phyloP scores from a whole-genome alignment of 257 asterid genomes.

The Scutellaria barbata region DNA sequence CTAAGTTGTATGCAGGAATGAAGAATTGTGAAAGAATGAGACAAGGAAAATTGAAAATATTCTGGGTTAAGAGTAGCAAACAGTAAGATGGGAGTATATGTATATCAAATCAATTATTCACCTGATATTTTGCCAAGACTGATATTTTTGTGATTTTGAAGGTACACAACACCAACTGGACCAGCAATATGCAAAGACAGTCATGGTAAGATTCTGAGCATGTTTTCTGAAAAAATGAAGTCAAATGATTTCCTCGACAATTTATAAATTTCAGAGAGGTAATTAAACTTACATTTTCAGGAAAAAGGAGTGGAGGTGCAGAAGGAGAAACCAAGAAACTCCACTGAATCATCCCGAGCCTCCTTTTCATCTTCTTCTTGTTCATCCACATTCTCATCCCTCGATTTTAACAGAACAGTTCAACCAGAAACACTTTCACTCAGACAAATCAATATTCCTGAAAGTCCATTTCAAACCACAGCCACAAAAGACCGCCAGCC shows the following conservation, averaged over 20 bases:
- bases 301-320: constrained; percentile 48
- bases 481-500: constrained; percentile 41
- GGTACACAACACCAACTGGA: constrained; percentile 56
- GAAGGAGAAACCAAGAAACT: constrained; percentile 55
- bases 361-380: constrained; percentile 68
- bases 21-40: not conserved
- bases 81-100: not conserved
- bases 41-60: not conserved
- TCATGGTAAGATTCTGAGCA: constrained; percentile 46
- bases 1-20: not conserved
- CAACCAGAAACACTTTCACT: constrained; percentile 46
- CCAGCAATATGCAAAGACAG: constrained; percentile 43
- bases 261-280: constrained; percentile 13
- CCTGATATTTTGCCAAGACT: constrained; percentile 30
- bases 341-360: constrained; percentile 70
- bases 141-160: constrained; percentile 41
- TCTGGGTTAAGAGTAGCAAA: not conserved
- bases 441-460: constrained; percentile 39
- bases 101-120: not conserved
- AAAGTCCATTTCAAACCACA: constrained; percentile 41
- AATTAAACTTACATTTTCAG: constrained; percentile 52
- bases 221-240: constrained; percentile 2
- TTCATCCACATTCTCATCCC: constrained; percentile 69
- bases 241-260: not conserved
- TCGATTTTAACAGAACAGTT: constrained; percentile 50